A percentile compares a stretch with the other conserved stretches of the same genome.
phyloP scores from a whole-genome alignment of 352 stramenopile species.

The Globisporangium carolinianum region DNA sequence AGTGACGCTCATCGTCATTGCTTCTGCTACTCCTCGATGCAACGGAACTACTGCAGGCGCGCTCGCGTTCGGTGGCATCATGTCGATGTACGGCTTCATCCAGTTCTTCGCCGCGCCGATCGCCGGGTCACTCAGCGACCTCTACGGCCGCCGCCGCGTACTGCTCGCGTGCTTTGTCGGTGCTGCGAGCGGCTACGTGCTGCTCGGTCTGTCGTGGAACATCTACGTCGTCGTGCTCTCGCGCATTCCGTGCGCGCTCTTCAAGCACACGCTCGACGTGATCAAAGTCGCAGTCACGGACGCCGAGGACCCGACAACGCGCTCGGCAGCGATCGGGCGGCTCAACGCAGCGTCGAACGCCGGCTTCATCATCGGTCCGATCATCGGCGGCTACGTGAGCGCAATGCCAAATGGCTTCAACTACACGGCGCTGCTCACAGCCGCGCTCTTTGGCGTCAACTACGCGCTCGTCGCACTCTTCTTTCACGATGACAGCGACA shows the following conservation, averaged over 20 bases:
- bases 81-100: constrained; percentile 82
- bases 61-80: constrained; percentile 65
- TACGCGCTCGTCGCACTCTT: constrained; percentile 57
- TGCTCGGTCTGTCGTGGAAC: constrained; percentile 71
- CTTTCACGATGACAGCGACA: constrained; percentile 21
- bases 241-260: constrained; percentile 58
- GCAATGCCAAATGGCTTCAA: constrained; percentile 68
- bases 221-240: constrained; percentile 76
- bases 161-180: constrained; percentile 61
- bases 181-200: constrained; percentile 47
- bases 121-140: constrained; percentile 64
- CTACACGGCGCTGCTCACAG: constrained; percentile 71
- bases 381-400: constrained; percentile 67
- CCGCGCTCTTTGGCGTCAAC: constrained; percentile 59
- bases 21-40: neutral
- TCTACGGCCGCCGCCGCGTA: constrained; percentile 50
- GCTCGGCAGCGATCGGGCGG: constrained; percentile 48
- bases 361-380: constrained; percentile 69
- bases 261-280: constrained; percentile 80
- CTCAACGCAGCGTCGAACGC: constrained; percentile 68
- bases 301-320: constrained; percentile 24
- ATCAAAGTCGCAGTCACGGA: constrained; percentile 72
- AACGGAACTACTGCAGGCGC: constrained; percentile 17
- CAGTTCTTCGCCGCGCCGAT: constrained; percentile 78
- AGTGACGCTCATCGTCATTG: neutral